These are phyloP conservation scores for Xerocomus potaroensis DNA, from an alignment of 768 basidiomycete genomes.

Conservation along the genomic window DNA sequence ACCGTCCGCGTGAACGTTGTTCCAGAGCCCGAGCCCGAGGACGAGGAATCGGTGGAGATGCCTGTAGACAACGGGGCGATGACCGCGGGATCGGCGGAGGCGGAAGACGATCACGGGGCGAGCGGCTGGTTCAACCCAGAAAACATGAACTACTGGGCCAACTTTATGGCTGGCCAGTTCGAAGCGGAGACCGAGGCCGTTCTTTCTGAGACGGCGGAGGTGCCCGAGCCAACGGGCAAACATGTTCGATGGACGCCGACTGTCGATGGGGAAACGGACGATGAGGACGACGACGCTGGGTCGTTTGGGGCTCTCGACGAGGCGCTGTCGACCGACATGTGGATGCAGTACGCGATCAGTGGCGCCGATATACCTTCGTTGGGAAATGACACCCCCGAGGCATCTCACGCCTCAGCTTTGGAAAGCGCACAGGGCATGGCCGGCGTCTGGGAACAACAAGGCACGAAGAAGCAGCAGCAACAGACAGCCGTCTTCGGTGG, in stretches of 20 bases:
- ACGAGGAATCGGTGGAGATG: too few species aligned
- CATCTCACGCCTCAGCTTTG: not conserved
- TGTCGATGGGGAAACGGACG: too few species aligned
- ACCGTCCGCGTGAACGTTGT: conserved; percentile 13
- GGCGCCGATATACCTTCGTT: conserved; percentile 20
- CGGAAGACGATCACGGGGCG: conserved; percentile 13
- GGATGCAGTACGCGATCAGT: conserved; percentile 30
- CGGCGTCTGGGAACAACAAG: conserved; percentile 22
- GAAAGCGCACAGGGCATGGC: conserved; percentile 7
- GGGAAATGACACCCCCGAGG: conserved; percentile 3
- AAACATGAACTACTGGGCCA: conserved; percentile 27
- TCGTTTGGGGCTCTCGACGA: conserved; percentile 13
- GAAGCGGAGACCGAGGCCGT: not conserved
- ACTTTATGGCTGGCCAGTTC: conserved; percentile 19
- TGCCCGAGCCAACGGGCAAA: conserved; percentile 5
- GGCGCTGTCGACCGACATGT: conserved; percentile 18
- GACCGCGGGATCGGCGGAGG: too few species aligned
- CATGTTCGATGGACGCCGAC: conserved; percentile 27
- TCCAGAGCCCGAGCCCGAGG: conserved; percentile 13
- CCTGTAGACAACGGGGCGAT: too few species aligned
- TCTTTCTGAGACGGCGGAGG: conserved; percentile 1
- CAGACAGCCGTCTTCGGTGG: conserved; percentile 22
- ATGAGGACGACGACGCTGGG: conserved; percentile 23
- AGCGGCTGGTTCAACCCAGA: conserved; percentile 25
- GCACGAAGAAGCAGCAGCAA: conserved; percentile 21